Evolutionary conservation across 768 basidiomycete species (phyloP), one percentile per base, ranked within the genome.

Genomic region (Daedaleopsis sinensis): DNA sequence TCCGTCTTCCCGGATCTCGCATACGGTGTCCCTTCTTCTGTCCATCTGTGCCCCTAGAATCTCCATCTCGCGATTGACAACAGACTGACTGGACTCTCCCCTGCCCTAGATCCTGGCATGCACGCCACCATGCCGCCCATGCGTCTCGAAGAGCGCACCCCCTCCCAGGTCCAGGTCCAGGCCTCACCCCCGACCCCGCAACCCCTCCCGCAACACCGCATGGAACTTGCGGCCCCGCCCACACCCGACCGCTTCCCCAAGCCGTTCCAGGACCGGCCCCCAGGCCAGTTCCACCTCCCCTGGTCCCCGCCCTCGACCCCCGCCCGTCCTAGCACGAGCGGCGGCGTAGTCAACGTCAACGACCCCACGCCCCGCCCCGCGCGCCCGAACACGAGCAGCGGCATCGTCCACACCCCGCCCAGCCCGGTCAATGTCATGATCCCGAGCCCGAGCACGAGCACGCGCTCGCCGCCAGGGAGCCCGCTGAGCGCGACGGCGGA

Each of bases 391-490:
- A 44, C 60, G 21, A 44, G 44, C 43, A 16, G 27, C 50, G 11
- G 47, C 52, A 24, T 51, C 36, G 39, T 42, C 39, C 3, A 10
- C 39, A 42, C 11, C 39, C 13, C 13, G 13, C 10, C 39, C 39
- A 42, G 39, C 39, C 24, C 24, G 59, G 35, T 42, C 53, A 21
- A n/a, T n/a, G n/a, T n/a, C n/a, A n/a, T n/a, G n/a, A n/a, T n/a
- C n/a, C n/a, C n/a, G n/a, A n/a, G n/a, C n/a, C n/a, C 61, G 58
- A 10, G 61, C 66, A 11, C 48, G 44, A n/a, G 32, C 58, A 38
- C 65, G 11, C 44, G 36, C 58, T 73, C 78, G 73, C 74, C 78
- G 3, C 73, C 74, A 5, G 65, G 68, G 5, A 61, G 58, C 51
- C 63, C 67, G 36, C 52, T 8, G 69, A 61, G 65, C 71, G 66